phyloP scores from a whole-genome alignment of 257 asterid species.

The Primulina eburnea region DNA sequence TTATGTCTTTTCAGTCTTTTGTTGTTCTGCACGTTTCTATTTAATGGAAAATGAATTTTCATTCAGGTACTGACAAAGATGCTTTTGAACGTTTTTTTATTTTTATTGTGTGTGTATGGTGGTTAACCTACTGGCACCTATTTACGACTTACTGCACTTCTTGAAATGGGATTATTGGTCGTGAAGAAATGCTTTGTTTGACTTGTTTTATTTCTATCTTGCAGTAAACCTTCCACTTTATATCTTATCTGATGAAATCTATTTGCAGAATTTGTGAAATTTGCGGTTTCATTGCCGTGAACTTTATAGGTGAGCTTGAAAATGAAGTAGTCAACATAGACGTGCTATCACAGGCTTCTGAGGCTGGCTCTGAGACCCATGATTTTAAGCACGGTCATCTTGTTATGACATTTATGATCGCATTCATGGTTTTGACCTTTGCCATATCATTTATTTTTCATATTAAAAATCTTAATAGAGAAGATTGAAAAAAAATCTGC shows the following conservation, averaged over 20 bases:
- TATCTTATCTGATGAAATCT: background rate
- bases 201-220: background rate
- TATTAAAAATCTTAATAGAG: background rate
- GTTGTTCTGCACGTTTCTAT: background rate
- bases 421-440: background rate
- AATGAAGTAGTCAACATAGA: background rate
- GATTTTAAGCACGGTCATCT: background rate
- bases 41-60: background rate
- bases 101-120: background rate
- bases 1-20: background rate
- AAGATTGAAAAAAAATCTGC: background rate
- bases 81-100: too few species aligned
- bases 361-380: background rate
- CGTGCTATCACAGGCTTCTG: background rate
- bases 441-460: background rate
- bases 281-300: background rate
- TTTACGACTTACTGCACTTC: background rate
- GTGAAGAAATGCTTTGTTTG: background rate
- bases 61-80: background rate
- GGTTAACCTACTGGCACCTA: background rate
- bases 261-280: background rate
- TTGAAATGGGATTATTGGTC: background rate
- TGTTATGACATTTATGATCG: background rate
- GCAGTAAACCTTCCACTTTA: background rate
- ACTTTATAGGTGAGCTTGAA: background rate